Evolutionary conservation across 23 red algal genomes (phyloP).

Genomic region (Chondrus crispus): DNA sequence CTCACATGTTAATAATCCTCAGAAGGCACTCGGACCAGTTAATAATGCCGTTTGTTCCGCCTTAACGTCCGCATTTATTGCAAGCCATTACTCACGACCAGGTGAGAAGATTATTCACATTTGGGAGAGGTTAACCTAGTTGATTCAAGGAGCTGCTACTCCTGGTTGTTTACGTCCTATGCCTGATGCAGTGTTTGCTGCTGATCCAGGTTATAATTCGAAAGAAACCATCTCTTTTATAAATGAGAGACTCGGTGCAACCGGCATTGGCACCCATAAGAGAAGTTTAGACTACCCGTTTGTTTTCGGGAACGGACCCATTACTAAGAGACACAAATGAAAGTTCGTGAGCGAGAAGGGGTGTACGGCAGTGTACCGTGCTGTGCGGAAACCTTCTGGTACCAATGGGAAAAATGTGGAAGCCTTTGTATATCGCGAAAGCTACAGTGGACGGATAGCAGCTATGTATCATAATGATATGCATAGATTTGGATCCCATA

Average conservation of each 20-base stretch:
- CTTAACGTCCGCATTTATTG: neutral
- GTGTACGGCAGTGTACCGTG: neutral
- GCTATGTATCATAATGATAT: conserved; percentile 8
- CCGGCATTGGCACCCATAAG: conserved; percentile 7
- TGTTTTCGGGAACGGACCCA: conserved; percentile 10
- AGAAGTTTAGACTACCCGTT: conserved; percentile 8
- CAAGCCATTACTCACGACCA: neutral
- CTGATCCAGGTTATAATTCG: neutral
- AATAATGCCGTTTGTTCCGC: conserved; percentile 20
- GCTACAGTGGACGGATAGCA: neutral
- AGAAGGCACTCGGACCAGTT: conserved; percentile 9
- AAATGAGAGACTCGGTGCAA: neutral
- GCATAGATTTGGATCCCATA: neutral
- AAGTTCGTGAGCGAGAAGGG: neutral
- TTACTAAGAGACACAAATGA: neutral
- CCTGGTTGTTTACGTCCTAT: neutral
- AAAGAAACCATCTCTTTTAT: neutral
- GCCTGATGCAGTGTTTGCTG: neutral
- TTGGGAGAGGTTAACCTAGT: neutral
- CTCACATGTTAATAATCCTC: conserved; percentile 1
- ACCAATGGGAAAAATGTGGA: neutral
- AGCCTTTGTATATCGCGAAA: neutral
- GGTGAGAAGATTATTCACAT: neutral
- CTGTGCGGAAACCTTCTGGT: neutral
- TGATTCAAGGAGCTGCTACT: neutral